Base-by-base conservation (phyloP, 129 eudicot genomes). In the Saposhnikovia divaricata region DNA sequence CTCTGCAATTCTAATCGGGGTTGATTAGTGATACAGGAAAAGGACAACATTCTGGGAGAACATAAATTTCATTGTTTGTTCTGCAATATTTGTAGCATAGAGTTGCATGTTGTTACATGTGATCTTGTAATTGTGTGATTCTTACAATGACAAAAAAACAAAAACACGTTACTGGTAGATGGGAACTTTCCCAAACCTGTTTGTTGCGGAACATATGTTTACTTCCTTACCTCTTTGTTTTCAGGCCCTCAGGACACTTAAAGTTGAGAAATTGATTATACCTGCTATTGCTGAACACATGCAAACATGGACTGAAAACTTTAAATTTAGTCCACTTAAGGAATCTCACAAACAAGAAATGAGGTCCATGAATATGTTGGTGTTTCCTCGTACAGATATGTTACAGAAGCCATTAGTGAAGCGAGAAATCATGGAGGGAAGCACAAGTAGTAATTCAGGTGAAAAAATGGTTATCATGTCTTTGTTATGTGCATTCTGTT, bases 351-450 rank as follows among this genome's bases (percentile, higher is more conserved):
- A 80, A 87, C 87, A 86, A 77, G 98, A 92, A 86, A 79, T 90
- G 84, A 94, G 87, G 86, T 87, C 90, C 78, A 71, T 90, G 84
- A 94, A 90, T 81, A 90, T 92, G 92, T 87, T 94, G 89, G 97
- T 91, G 43, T 90, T 94, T 82, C 98, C 98, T 10, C 92, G 98
- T 81, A 89, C 92, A 37, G 96, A 92, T 86, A 87, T 94, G 97
- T 81, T 94, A 82, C 97, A 88, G 78, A 94, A 94, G 81, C 79
- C 77, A 74, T 63, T 92, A 71, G 47, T 68, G 53, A 85, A 91
- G 81, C 84, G 75, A 84, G 88, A 78, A 51, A 82, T 45, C 47
- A 38, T 47, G 1, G 82, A 77, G 78, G 86, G 82, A 77, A 85
- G 79, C 79, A 80, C 77, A 42, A 47, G 61, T 79, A 63, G 77